Percentiles rank a stretch among this genome's conserved stretches.
Conservation (phyloP, 257 asterid genomes). For the Euphrasia confusa region DNA sequence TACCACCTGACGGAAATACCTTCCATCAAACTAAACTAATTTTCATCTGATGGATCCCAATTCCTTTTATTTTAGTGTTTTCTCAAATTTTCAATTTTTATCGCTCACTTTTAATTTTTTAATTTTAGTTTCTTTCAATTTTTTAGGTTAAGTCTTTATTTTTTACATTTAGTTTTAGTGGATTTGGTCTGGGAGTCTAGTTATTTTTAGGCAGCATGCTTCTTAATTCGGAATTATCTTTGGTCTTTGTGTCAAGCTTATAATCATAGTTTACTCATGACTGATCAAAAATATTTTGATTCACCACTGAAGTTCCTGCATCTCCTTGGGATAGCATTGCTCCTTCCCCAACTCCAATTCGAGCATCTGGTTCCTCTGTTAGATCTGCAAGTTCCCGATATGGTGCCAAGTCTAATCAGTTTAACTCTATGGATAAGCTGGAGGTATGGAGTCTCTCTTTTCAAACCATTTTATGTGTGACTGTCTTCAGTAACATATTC, state of each 20-base stretch:
- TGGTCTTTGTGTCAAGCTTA: conserved; percentile 18
- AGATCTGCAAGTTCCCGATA: conserved; percentile 67
- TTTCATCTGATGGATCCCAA: neutral
- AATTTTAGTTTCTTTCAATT: too few relatives aligned
- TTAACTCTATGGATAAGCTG: conserved; percentile 33
- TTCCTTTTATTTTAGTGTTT: neutral
- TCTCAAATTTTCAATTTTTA: too few relatives aligned
- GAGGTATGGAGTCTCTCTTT: conserved; percentile 46
- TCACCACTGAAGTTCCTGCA: conserved; percentile 25
- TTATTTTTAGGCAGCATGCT: conserved; percentile 2
- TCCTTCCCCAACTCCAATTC: conserved; percentile 91
- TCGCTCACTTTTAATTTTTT: too few relatives aligned
- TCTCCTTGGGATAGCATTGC: conserved; percentile 94
- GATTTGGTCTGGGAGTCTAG: neutral
- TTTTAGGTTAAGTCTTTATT: too few relatives aligned
- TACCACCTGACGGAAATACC: neutral
- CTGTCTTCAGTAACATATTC: neutral
- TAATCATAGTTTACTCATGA: neutral
- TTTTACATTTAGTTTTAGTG: neutral
- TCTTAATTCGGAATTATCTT: conserved; percentile 19
- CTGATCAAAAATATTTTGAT: neutral
- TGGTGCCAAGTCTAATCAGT: conserved; percentile 46
- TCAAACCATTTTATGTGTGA: neutral
- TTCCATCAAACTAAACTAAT: too few relatives aligned
- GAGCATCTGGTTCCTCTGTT: conserved; percentile 79